Percentiles rank a stretch among this genome's conserved stretches.
Evolutionary conservation across 2,329 filamentous ascomycete genomes (phyloP).

Genomic region (Paecilomyces sp.): DNA sequence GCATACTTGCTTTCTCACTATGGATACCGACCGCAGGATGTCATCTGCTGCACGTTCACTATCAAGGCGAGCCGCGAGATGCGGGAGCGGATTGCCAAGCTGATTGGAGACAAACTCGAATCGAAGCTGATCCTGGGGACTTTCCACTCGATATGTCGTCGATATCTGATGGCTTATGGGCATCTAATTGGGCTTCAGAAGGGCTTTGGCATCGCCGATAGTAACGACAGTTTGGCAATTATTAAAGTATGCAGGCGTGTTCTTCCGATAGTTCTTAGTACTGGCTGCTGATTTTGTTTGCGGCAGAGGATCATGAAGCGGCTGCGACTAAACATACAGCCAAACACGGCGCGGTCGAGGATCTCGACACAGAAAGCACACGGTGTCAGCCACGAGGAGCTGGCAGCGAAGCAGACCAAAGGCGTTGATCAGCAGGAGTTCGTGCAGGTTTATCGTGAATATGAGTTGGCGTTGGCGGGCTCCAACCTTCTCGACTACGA

Average conservation of each 20-base stretch:
- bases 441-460: conserved; percentile 61
- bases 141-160: conserved; percentile 85
- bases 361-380: conserved; percentile 62
- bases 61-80: conserved; percentile 93
- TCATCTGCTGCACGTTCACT: conserved; percentile 94
- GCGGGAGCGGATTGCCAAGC: conserved; percentile 73
- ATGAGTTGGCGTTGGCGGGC: conserved; percentile 65
- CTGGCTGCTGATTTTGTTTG: conserved; percentile 6
- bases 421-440: conserved; percentile 56
- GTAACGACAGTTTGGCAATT: conserved; percentile 69
- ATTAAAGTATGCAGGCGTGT: conserved; percentile 45
- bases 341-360: conserved; percentile 61
- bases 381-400: conserved; percentile 41
- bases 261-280: background rate
- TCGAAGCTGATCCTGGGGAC: conserved; percentile 79
- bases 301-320: conserved; percentile 66
- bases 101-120: conserved; percentile 72
- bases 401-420: conserved; percentile 28
- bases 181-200: conserved; percentile 72
- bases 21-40: conserved; percentile 70
- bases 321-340: conserved; percentile 60
- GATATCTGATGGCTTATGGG: conserved; percentile 79
- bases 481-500: conserved; percentile 92
- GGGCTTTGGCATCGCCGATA: conserved; percentile 87
- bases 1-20: conserved; percentile 74